Percentiles rank a stretch among this genome's conserved stretches.
Conservation (phyloP, 2,329 filamentous ascomycete species). For the Fusarium luffae region DNA sequence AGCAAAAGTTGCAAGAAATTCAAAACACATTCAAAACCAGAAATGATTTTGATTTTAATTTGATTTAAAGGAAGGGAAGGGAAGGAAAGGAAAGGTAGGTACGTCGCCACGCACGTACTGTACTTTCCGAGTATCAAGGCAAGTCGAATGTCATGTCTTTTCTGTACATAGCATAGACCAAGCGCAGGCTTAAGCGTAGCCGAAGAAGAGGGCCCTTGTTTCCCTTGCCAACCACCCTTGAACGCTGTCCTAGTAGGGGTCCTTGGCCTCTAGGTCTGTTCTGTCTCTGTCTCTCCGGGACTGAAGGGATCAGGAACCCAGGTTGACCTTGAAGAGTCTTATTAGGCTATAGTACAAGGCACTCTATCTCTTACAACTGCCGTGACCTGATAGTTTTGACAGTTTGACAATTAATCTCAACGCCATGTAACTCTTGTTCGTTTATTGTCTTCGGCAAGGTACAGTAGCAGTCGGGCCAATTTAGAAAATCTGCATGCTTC, state of each 20-base stretch:
- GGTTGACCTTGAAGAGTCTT: slow-evolving; percentile 16
- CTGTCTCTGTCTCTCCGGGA: background rate
- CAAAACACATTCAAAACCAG: background rate
- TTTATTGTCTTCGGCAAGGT: background rate
- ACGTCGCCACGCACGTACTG: slow-evolving; percentile 31
- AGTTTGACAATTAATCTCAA: background rate
- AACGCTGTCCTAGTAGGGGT: slow-evolving; percentile 28
- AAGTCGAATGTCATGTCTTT: slow-evolving; percentile 9
- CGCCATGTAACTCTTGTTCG: background rate
- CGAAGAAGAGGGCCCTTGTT: slow-evolving; percentile 18
- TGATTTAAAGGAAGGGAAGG: background rate
- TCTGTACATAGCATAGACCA: background rate
- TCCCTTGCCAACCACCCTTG: slow-evolving; percentile 31
- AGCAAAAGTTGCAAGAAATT: slow-evolving; percentile 14
- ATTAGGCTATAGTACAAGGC: slow-evolving; percentile 14
- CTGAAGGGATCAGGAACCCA: slow-evolving; percentile 13
- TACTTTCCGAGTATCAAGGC: background rate
- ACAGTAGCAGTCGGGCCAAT: background rate
- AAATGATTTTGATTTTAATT: background rate
- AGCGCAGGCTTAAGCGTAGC: slow-evolving; percentile 32
- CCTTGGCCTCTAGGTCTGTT: background rate
- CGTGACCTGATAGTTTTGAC: slow-evolving; percentile 8
- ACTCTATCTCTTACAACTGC: slow-evolving; percentile 24
- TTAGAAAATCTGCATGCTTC: slow-evolving; percentile 26
- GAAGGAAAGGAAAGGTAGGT: background rate